Base-by-base conservation (phyloP, 1,284 basidiomycete species). In the Cryptococcus sp. region DNA sequence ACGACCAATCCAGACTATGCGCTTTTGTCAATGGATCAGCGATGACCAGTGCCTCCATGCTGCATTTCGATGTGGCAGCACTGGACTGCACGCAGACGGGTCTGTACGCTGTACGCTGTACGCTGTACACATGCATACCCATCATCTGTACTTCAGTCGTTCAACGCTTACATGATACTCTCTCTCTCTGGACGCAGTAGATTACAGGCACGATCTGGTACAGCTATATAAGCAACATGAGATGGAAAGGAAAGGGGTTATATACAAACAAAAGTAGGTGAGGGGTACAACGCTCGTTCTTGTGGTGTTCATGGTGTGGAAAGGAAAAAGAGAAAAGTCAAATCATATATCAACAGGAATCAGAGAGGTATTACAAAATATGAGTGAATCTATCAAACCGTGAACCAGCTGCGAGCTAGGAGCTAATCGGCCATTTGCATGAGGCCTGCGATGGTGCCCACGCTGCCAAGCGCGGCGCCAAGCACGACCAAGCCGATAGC, bases 371-470 rank as follows among this genome's bases (percentile, higher is more conserved):
- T 35, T 35, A 35, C 31, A 35, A 8, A 35, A 10, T 10, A 35
- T 10, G 31, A 35, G 5, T 2, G 8, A 13, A 13, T 35, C 31
- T 35, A 35, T 35, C n/a, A n/a, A n/a, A n/a, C n/a, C n/a, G n/a
- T 31, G 8, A 8, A 8, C 31, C 31, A 3, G 10, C 31, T 35
- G 8, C 7, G 31, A 13, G 2, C 23, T 20, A n/a, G 10, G 16
- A 25, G 25, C 23, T 48, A 59, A 27, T 65, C 68, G 20, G 66
- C 72, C 23, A 71, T 44, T 55, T 68, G 66, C 66, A 72, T 69
- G 31, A 74, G 56, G 1, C 67, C 71, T 2, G 61, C 67, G 47
- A 74, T 66, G n/a, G 71, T 73, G 22, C 71, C 67, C 8, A 65
- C 65, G 49, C 62, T 61, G 10, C 73, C 73, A 15, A 74, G 22